Evolutionary conservation across 108 stramenopile genomes (phyloP), one percentile per base, ranked within the genome.

Genomic region (Asterionellopsis glacialis): DNA sequence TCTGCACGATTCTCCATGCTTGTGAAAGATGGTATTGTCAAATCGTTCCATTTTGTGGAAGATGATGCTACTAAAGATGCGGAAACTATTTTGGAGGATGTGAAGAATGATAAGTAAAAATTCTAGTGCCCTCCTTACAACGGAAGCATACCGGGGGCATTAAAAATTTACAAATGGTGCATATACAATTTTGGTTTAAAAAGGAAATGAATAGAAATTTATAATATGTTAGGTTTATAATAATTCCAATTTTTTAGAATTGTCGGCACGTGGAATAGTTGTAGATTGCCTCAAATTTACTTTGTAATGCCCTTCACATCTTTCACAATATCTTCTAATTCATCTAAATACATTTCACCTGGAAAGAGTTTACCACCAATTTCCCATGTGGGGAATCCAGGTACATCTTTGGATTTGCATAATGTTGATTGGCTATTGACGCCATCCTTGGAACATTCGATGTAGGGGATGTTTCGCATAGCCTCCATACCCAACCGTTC

Each of bases 371-470:
- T 77, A 2, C 96, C 96, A 38, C 73, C 77, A 60, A 97, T 97
- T 57, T 97, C 96, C 95, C 95, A 97, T 7, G 96, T 97, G 11
- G 96, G 96, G 80, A 94, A 97, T 27, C 96, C 96, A 12, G 95
- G 94, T 9, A 97, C 75, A 43, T 94, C 70, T 44, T 67, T 70
- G 26, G 74, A 77, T 51, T 83, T 81, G 70, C 95, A 95, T 19
- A 90, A 22, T 11, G 72, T 74, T 38, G 69, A 61, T 74, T 92
- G 75, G 41, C 73, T 76, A 27, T 85, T 60, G 54, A 72, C 52
- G 16, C 94, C 92, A 62, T 95, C 89, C 52, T 77, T 59, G 64
- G 82, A 74, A 58, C 96, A 97, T 73, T 97, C 96, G 13, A 95
- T 55, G 65, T 97, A 97, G 14, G 73, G 83, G 47, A 96, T 76